Conservation (phyloP, 306 rosid species). For the Crotalaria pallida region DNA sequence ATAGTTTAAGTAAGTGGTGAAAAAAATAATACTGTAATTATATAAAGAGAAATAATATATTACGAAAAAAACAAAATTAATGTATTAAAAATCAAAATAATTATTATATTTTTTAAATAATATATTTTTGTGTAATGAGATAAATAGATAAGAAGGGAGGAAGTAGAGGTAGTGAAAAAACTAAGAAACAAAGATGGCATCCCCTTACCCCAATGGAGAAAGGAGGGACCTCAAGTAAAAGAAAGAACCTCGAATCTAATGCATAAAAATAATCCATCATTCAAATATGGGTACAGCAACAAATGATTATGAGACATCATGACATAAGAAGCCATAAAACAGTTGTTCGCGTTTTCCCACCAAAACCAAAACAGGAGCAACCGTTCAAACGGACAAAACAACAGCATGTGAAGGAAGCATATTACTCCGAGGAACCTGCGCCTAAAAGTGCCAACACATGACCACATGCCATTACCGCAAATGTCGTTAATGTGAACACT, state of each 20-base stretch:
- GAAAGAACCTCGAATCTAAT: not conserved
- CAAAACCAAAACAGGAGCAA: not conserved
- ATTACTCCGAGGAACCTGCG: not conserved
- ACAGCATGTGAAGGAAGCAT: slow-evolving; percentile 21
- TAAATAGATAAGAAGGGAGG: too few species aligned
- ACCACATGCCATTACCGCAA: not conserved
- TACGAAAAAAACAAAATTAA: too few species aligned
- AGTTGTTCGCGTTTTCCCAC: not conserved
- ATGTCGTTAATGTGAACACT: not conserved
- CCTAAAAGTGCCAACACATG: not conserved
- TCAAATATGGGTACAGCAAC: slow-evolving; percentile 17
- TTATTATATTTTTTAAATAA: too few species aligned
- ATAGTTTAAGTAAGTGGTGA: too few species aligned
- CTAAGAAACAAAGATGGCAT: not conserved
- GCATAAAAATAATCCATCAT: not conserved
- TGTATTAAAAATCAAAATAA: too few species aligned
- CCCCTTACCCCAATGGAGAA: not conserved
- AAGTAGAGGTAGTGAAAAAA: too few species aligned
- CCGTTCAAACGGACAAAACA: slow-evolving; percentile 13
- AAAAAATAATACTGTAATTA: too few species aligned
- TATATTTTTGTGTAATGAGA: too few species aligned
- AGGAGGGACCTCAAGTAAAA: not conserved
- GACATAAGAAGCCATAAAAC: not conserved
- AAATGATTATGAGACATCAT: slow-evolving; percentile 5
- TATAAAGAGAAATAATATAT: too few species aligned